Evolutionary conservation across 306 rosid genomes (phyloP), one percentile per base, ranked within the genome.

Genomic region (Carpinus viminea): DNA sequence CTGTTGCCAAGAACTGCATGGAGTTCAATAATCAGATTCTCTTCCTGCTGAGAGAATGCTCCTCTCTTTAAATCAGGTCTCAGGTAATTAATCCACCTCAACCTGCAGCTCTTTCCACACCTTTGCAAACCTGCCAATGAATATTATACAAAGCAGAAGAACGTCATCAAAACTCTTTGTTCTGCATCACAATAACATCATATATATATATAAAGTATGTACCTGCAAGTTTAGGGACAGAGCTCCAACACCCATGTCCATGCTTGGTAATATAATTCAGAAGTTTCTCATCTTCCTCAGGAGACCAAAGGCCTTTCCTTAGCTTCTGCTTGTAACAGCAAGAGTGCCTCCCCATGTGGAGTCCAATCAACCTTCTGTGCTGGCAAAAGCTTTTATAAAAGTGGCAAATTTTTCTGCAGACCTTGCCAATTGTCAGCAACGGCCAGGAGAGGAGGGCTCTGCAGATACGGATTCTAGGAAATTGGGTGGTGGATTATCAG

Each of bases 241-340:
- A 89, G 68, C 98, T 94, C 98, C 98, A 94, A 80, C 98, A 94
- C 76, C 98, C 98, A 92, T 89, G 98, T 64, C 98, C 98, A 84
- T 92, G 87, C 68, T 88, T 88, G 45, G 97, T 94, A 82, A 94
- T 92, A 72, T 92, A 92, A 85, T 85, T 87, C 82, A 91, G 83
- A 60, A 94, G 98, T 84, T 94, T 94, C 81, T 94, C 98, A 56
- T 94, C 98, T 88, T 94, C 98, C 81, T 94, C 98, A 1, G 98
- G 97, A 34, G 98, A 94, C 98, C 98, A 94, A 54, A 94, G 93
- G 51, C 98, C 98, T 84, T 94, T 94, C 83, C 98, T 89, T 46
- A 94, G 93, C 90, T 92, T 92, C 91, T 94, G 97, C 86, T 92
- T 94, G 90, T 89, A 92, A 78, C 98, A 94, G 75, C 97, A 94